A percentile compares a stretch with the other conserved stretches of the same genome.
These are phyloP conservation scores for Lactarius sanguifluus DNA, from an alignment of 768 basidiomycete genomes.

Conservation along the genomic window DNA sequence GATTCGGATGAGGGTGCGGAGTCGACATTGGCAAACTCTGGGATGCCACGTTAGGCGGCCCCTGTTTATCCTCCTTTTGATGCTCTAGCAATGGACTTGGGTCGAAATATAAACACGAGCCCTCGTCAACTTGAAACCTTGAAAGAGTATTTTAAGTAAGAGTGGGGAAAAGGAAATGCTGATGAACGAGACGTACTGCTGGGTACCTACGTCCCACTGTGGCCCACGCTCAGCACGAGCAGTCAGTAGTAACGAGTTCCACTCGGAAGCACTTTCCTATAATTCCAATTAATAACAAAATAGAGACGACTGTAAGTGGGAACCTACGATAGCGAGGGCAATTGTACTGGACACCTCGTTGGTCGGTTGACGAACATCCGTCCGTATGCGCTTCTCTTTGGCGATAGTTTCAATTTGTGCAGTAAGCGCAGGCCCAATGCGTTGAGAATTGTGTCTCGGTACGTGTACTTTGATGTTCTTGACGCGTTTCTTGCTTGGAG, in stretches of 20 bases:
- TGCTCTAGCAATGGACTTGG: conserved; percentile 43
- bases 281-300: neutral
- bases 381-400: conserved; percentile 46
- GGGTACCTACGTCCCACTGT: conserved; percentile 86
- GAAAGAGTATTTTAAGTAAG: neutral
- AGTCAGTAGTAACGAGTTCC: conserved; percentile 78
- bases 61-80: conserved; percentile 33
- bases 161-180: neutral
- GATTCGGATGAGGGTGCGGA: conserved; percentile 29
- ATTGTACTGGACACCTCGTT: conserved; percentile 50
- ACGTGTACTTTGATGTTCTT: conserved; percentile 62
- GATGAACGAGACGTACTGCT: conserved; percentile 56
- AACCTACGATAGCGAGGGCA: conserved; percentile 64
- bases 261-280: conserved; percentile 77
- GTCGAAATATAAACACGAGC: conserved; percentile 73
- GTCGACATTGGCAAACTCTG: conserved; percentile 20
- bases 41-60: neutral
- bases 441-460: conserved; percentile 73
- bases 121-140: conserved; percentile 75
- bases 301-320: neutral
- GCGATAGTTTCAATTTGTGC: conserved; percentile 59
- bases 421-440: conserved; percentile 62
- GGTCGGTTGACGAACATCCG: conserved; percentile 63
- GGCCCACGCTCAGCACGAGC: conserved; percentile 82
- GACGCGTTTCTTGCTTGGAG: conserved; percentile 53